Evolutionary conservation across 208 protist species (phyloP), one percentile per base, ranked within the genome.

Genomic region (Angomonas deanei): DNA sequence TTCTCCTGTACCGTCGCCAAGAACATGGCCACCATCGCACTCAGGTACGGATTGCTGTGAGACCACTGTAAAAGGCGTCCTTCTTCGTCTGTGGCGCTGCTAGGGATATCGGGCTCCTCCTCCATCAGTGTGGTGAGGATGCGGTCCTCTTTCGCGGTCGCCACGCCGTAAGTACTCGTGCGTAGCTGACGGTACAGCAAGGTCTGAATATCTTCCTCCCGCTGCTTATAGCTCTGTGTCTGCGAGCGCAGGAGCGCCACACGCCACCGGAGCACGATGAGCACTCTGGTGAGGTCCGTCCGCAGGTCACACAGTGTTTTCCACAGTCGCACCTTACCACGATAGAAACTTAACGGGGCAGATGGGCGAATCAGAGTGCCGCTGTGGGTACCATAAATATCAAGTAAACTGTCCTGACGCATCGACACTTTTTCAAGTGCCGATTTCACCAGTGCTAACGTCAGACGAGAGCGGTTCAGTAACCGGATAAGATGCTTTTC

Each of bases 101-200:
- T 57, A 4, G 78, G 75, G 30, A 86, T 50, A 30, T 74, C 75
- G 36, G 84, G 84, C 17, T 82, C 74, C 28, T 81, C 72, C 8
- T 78, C 26, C 17, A 88, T 63, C 4, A 92, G 68, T 0, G 80
- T 57, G 15, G 66, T 49, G 11, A 90, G 74, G 31, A 94, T 68
- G 66, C 84, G 84, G 3, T 68, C 60, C 54, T 92, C 88, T 69
- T 94, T 94, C 30, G 75, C 70, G 17, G 88, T 84, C 0, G 73
- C 61, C 10, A 68, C 68, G 34, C 88, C 88, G 70, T 84, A 94
- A 13, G 91, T 70, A 34, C 67, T 66, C n/a, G 76, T 68, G 48
- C 86, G 73, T 13, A 71, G 66, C 31, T 94, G 84, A 11, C 88
- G 82, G 46, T 68, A 67, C 36, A 77, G 72, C 21, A 94, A 52